phyloP scores from a whole-genome alignment of 2,329 filamentous ascomycete genomes.

The Thermoascus crustaceus region DNA sequence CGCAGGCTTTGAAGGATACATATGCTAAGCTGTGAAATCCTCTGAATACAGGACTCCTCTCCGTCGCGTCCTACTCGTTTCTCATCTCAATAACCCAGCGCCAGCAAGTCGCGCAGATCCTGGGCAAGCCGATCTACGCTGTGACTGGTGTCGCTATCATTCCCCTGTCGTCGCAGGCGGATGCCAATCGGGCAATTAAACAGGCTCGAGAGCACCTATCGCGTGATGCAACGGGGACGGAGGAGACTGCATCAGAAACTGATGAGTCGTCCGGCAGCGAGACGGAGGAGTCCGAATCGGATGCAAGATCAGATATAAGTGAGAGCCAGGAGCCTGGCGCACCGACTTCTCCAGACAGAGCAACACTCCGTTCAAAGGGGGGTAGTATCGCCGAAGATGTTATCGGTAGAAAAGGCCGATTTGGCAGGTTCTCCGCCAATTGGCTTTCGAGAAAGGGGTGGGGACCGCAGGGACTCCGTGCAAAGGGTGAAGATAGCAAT shows the following conservation, averaged over 20 bases:
- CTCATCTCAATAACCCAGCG: constrained; percentile 79
- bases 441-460: constrained; percentile 88
- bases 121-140: constrained; percentile 73
- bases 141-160: constrained; percentile 88
- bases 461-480: constrained; percentile 63
- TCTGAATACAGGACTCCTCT: constrained; percentile 61
- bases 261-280: constrained; percentile 12
- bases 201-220: constrained; percentile 46
- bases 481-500: constrained; percentile 51
- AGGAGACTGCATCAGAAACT: constrained; percentile 16
- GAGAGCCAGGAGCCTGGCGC: background rate
- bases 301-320: constrained; percentile 1
- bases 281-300: constrained; percentile 2
- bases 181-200: constrained; percentile 64
- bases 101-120: constrained; percentile 80
- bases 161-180: constrained; percentile 66
- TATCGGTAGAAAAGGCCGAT: constrained; percentile 70
- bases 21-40: constrained; percentile 9
- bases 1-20: background rate
- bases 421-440: constrained; percentile 78
- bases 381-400: constrained; percentile 77
- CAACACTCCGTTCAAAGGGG: constrained; percentile 25
- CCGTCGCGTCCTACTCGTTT: constrained; percentile 71
- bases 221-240: constrained; percentile 31
- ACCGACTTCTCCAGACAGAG: constrained; percentile 15